Base-by-base conservation (phyloP, 129 eudicot species). In the Deinandra increscens region DNA sequence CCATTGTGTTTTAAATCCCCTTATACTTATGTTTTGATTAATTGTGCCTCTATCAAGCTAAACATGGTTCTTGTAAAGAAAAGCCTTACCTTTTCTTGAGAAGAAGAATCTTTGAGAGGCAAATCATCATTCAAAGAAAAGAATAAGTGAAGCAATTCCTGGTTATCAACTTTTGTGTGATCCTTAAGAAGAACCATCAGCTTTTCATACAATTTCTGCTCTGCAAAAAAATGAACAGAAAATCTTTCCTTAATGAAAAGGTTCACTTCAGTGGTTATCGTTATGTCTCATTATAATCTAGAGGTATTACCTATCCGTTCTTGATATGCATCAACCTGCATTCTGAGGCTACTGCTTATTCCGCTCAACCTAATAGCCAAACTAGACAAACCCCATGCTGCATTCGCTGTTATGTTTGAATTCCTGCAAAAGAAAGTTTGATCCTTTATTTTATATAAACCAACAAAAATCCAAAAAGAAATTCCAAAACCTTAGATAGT, bases 321-420 rank as follows among this genome's bases (percentile, higher is more conserved):
- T 71, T 80, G 87, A 75, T 81, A 85, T 48, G 19, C 31, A 71
- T 84, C 82, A 64, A 85, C 76, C 56, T 76, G 82, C 64, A 65
- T 68, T 58, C 46, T 72, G 44, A 91, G 94, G 66, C 80, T 75
- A 74, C 58, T 60, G 74, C 85, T 55, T 54, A 84, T 50, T 43
- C 50, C 66, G 64, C 65, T 86, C 78, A 91, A 64, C 74, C 69
- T 80, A 23, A 58, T 55, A 41, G 81, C 82, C 76, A 88, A 71
- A 72, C 84, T 79, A 70, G 79, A 77, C 56, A 91, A 81, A 60
- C 80, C 84, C 88, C 88, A 84, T 69, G 91, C 80, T 64, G 84
- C 88, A 71, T 74, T 75, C 2, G 73, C 75, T 4, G 78, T 72
- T 65, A 75, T 60, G 77, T 66, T 72, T 29, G 87, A 64, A 68